Base-by-base conservation (phyloP, 441 rosid species). In the Populus hybrid region DNA sequence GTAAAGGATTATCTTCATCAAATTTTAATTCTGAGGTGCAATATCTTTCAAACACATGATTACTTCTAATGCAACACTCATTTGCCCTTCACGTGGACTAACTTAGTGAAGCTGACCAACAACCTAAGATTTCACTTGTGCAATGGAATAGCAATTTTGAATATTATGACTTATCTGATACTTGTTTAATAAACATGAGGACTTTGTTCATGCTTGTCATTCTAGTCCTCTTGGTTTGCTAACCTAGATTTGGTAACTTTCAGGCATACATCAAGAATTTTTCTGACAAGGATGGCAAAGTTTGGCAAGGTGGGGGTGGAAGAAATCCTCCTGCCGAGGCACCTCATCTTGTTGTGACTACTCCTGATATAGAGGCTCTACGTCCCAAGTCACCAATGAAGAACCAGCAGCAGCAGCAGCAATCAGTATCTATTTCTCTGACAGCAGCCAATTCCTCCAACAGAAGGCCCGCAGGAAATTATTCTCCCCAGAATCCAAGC, bases 291-390 rank as follows among this genome's bases (percentile, higher is more conserved):
- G 99, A 97, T 65, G 98, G 98, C 71, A 94, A 92, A 82, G 95
- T 93, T 59, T 97, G 99, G 98, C 99, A 91, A 91, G 98, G 99
- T 73, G 99, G 98, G n/a, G 97, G 98, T 68, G 99, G 99, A 21
- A 86, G 98, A 80, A 94, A 96, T 78, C 98, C 98, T 4, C 99
- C 95, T 14, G 97, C 98, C 2, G 99, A 93, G 24, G 94, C 98
- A 38, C 89, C 97, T 20, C 99, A 94, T 85, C 95, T 96, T 6
- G 92, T 94, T 5, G 77, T 90, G 63, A 94, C 98, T 24, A 94
- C 97, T 69, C 93, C 95, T 0, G 99, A 96, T 59, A 93, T 96
- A 29, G 98, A 96, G 85, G 61, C 92, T 2, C 86, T 96, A n/a
- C 89, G 98, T 11, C 99, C 98, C 61, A 94, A 91, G 78, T 97